Evolutionary conservation across 106 monocot genomes (phyloP).

Genomic region (Dioscorea dumetorum): DNA sequence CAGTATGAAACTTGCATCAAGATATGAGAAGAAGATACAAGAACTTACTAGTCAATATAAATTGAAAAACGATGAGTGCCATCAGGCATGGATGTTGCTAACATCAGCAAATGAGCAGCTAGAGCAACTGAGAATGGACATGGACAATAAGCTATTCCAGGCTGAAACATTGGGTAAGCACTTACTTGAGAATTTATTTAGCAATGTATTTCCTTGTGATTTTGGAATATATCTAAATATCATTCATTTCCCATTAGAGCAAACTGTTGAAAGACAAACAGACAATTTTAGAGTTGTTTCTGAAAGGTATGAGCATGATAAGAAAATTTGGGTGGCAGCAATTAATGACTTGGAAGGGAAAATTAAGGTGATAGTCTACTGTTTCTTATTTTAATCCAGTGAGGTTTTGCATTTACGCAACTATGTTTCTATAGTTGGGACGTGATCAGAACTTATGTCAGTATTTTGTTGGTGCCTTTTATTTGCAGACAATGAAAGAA

Average conservation of each 20-base stretch:
- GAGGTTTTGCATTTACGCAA: no score
- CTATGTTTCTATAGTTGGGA: no score
- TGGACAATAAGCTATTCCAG: constrained; percentile 41
- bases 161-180: constrained; percentile 49
- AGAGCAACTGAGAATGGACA: constrained; percentile 55
- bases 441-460: background rate
- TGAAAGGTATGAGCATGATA: constrained; percentile 47
- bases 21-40: constrained; percentile 68
- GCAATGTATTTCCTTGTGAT: background rate
- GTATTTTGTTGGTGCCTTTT: background rate
- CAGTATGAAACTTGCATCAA: constrained; percentile 24
- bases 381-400: background rate
- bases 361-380: constrained; percentile 39
- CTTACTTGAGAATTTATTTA: background rate
- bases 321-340: constrained; percentile 45
- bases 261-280: constrained; percentile 30
- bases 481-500: constrained; percentile 46
- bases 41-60: constrained; percentile 52
- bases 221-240: background rate
- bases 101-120: constrained; percentile 54
- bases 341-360: constrained; percentile 50
- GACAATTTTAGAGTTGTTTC: constrained; percentile 36
- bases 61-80: constrained; percentile 71
- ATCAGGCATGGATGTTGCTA: constrained; percentile 68
- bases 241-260: constrained; percentile 24